Evolutionary conservation across 192 early-diverging fungal species (phyloP), one percentile per base, ranked within the genome.

Genomic region (Podila verticillata): DNA sequence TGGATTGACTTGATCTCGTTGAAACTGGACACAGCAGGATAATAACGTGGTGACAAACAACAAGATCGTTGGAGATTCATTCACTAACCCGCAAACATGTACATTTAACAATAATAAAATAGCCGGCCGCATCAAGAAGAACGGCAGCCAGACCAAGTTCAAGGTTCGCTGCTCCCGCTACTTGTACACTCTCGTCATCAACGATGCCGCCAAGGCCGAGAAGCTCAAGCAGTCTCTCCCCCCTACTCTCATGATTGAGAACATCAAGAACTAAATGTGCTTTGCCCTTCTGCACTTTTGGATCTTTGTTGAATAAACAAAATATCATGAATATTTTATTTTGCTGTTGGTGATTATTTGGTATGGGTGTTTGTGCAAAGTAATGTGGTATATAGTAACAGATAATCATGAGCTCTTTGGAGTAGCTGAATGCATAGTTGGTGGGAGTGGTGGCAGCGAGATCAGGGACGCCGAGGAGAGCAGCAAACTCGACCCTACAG

Each of bases 121-220:
- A 89, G 86, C 92, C 82, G 92, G 95, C 69, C 93, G 93, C 85
- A 93, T 99, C 86, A 98, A 98, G 95, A 82, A 82, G 73, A 82
- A 82, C 68, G 70, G 75, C 39, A 88, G 87, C 72, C 81, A 94
- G 75, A 87, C 88, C 92, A 99, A 99, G 92, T 98, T 99, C 93
- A 99, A 99, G 95, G 93, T 99, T 77, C 91, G 97, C 86, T 97
- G 97, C 93, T 96, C 97, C 69, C 91, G 91, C 78, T 98, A 96
- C 92, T 91, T 99, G 83, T 99, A 99, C 93, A 99, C 97, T 60
- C 91, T 99, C 72, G 92, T 95, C 65, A 94, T 99, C 75, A 89
- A 95, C 63, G 97, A 99, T 87, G 87, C 89, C 62, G 91, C 93
- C 84, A 99, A 97, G 93, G 97, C 97, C 68, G 87, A 91, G 80